phyloP scores from a whole-genome alignment of 2,329 filamentous ascomycete species.

The Ceratocystis alfenasii region DNA sequence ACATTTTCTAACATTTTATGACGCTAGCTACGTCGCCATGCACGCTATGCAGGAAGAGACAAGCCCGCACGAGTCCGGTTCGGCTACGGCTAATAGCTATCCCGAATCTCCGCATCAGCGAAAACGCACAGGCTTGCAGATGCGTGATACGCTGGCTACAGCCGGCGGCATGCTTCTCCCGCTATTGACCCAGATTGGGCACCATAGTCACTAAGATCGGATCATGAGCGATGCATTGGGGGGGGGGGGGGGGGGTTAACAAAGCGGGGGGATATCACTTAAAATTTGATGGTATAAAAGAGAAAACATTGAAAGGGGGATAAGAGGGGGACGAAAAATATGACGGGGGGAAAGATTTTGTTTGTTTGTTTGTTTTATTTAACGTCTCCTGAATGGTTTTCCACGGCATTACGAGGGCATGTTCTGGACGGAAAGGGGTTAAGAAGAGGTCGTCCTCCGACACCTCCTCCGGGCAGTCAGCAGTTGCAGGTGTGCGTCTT shows the following conservation, averaged over 20 bases:
- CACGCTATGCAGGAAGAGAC: slow-evolving; percentile 85
- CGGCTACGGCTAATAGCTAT: slow-evolving; percentile 39
- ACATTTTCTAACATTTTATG: neutral
- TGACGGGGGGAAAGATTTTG: too few species aligned
- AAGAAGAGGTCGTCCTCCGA: too few species aligned
- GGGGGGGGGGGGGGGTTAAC: neutral
- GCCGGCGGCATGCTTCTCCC: slow-evolving; percentile 68
- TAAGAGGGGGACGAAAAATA: too few species aligned
- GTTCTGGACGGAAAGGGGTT: too few species aligned
- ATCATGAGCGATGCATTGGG: neutral
- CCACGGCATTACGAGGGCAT: too few species aligned
- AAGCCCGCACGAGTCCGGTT: slow-evolving; percentile 40
- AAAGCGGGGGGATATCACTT: neutral
- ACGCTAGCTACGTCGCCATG: slow-evolving; percentile 81
- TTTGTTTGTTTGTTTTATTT: too few species aligned
- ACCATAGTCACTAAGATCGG: slow-evolving; percentile 50
- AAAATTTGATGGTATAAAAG: too few species aligned
- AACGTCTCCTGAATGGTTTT: too few species aligned
- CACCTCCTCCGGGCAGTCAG: too few species aligned
- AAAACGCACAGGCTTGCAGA: slow-evolving; percentile 44
- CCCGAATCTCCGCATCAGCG: slow-evolving; percentile 39
- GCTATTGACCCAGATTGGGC: slow-evolving; percentile 64
- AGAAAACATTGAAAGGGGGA: too few species aligned
- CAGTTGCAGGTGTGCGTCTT: too few species aligned
- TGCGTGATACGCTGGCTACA: slow-evolving; percentile 58